phyloP scores from a whole-genome alignment of 1,139 yeast genomes.

The Yamadazyma atlantica region DNA sequence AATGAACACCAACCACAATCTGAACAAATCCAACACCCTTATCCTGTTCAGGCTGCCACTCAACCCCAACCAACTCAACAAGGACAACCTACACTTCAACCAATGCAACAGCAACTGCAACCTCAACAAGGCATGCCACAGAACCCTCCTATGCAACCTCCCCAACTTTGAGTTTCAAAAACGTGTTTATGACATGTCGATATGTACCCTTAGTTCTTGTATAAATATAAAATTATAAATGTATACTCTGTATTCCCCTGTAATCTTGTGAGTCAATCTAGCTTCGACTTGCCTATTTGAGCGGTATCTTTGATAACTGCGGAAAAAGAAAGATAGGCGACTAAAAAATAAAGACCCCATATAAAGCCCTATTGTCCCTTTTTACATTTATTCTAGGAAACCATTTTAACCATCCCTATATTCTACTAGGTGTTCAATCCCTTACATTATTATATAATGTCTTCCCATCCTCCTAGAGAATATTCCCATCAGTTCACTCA shows the following conservation, averaged over 20 bases:
- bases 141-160: not conserved
- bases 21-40: slow-evolving; percentile 2
- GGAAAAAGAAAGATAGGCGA: not conserved
- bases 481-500: slow-evolving; percentile 43
- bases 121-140: not conserved
- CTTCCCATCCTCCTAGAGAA: slow-evolving; percentile 3
- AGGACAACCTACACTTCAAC: slow-evolving; percentile 1
- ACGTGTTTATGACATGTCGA: too few relatives aligned
- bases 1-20: slow-evolving; percentile 29
- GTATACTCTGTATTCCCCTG: not conserved
- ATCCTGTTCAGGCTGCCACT: slow-evolving; percentile 1
- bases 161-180: not conserved
- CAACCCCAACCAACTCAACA: slow-evolving; percentile 5
- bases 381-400: too few relatives aligned
- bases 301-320: not conserved
- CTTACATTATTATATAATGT: too few relatives aligned
- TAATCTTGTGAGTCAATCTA: not conserved
- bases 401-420: too few relatives aligned
- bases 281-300: slow-evolving; percentile 1
- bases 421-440: too few relatives aligned
- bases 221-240: not conserved
- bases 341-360: not conserved
- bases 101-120: slow-evolving; percentile 1
- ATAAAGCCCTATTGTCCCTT: not conserved
- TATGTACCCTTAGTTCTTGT: slow-evolving; percentile 1